Evolutionary conservation across 202 grass and related monocot genomes (phyloP).

Genomic region (Elaeis oleifera): DNA sequence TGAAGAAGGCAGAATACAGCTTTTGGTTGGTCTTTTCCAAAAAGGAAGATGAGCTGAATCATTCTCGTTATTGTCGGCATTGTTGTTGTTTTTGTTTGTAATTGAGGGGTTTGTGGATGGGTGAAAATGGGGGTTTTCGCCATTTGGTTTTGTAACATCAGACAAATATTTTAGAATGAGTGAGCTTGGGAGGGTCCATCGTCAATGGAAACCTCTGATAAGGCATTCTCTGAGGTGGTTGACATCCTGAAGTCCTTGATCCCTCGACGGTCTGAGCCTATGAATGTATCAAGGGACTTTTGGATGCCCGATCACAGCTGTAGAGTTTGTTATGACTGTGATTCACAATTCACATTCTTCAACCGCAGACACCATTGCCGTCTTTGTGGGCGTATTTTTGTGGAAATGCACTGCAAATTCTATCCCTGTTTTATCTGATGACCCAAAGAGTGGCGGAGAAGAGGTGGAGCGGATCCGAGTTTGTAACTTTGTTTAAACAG

Average conservation of each 20-base stretch:
- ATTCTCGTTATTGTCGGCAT: too few relatives aligned
- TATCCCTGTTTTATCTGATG: constrained; percentile 48
- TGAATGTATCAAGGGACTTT: constrained; percentile 84
- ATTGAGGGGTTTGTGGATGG: too few relatives aligned
- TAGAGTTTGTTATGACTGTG: constrained; percentile 75
- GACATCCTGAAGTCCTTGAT: constrained; percentile 71
- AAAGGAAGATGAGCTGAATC: too few relatives aligned
- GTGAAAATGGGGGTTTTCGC: too few relatives aligned
- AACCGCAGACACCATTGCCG: constrained; percentile 95
- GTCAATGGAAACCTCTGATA: constrained; percentile 57
- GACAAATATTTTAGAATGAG: constrained; percentile 1
- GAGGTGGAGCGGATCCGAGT: constrained; percentile 51
- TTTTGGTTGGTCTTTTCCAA: too few relatives aligned
- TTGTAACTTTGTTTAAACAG: constrained; percentile 78
- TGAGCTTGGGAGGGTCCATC: neutral
- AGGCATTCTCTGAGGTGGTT: constrained; percentile 53
- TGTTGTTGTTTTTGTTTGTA: too few relatives aligned
- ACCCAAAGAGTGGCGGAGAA: constrained; percentile 36
- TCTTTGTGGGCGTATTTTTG: constrained; percentile 83
- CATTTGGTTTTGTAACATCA: neutral
- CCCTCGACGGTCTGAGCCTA: constrained; percentile 39
- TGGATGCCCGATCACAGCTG: constrained; percentile 98
- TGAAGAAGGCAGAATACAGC: too few relatives aligned
- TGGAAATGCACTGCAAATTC: constrained; percentile 66
- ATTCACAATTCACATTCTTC: constrained; percentile 71